Percentiles rank a stretch among this genome's conserved stretches.
Evolutionary conservation across 306 rosid genomes (phyloP).

Genomic region (Betula pendula): DNA sequence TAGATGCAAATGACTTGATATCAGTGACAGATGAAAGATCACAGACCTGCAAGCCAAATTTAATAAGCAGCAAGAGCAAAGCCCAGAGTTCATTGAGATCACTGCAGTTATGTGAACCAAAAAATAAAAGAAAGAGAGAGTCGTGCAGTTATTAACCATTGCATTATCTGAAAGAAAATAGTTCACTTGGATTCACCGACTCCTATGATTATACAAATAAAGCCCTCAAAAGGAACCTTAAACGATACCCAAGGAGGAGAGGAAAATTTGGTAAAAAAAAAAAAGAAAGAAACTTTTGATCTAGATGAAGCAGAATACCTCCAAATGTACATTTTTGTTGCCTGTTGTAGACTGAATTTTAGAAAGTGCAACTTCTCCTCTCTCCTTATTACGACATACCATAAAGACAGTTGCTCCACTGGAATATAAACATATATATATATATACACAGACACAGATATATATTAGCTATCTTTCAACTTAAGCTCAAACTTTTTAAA

Average conservation of each 20-base stretch:
- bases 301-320: slow-evolving; percentile 39
- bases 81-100: not conserved
- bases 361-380: slow-evolving; percentile 85
- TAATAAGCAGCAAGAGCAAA: slow-evolving; percentile 28
- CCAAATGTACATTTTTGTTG: slow-evolving; percentile 72
- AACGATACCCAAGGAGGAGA: not conserved
- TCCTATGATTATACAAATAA: slow-evolving; percentile 2
- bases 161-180: not conserved
- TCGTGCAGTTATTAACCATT: not conserved
- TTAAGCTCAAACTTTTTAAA: not conserved
- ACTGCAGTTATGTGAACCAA: not conserved
- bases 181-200: not conserved
- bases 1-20: slow-evolving; percentile 65
- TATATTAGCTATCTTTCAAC: not conserved
- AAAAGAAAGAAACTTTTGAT: not conserved
- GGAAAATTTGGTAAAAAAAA: not conserved
- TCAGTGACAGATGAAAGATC: slow-evolving; percentile 78
- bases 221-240: not conserved
- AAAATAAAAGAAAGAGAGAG: not conserved
- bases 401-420: slow-evolving; percentile 87
- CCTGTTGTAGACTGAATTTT: slow-evolving; percentile 72
- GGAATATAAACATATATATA: not conserved
- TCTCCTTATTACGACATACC: slow-evolving; percentile 85
- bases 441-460: not conserved
- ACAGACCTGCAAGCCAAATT: slow-evolving; percentile 65